These are phyloP conservation scores for Chimonanthus praecox DNA, from an alignment of 164 flowering plant genomes.

Conservation along the genomic window DNA sequence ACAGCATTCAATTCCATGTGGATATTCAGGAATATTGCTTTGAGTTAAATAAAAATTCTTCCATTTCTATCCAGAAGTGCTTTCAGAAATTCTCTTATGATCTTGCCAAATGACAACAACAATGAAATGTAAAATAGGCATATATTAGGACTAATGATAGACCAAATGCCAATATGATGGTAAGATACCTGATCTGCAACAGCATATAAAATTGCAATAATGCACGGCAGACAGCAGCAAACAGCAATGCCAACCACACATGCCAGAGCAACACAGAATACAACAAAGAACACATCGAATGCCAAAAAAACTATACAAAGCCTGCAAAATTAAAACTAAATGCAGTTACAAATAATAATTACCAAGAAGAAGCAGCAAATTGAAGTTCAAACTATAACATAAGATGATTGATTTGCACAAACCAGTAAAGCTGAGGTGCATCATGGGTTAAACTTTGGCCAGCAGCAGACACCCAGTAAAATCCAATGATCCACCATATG, in stretches of 20 bases:
- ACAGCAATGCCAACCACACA: constrained; percentile 82
- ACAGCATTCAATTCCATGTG: not conserved
- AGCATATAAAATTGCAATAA: constrained; percentile 70
- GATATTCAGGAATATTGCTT: too few species aligned
- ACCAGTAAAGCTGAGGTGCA: constrained; percentile 87
- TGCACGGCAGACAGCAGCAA: constrained; percentile 88
- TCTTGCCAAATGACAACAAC: not conserved
- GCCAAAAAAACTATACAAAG: constrained; percentile 67
- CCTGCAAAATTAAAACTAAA: constrained; percentile 42
- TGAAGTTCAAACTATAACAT: constrained; percentile 6
- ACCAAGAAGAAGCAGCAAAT: not conserved
- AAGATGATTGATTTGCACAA: not conserved
- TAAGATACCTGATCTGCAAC: constrained; percentile 62
- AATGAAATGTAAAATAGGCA: too few species aligned
- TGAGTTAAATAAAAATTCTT: not conserved
- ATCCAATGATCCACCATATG: constrained; percentile 88
- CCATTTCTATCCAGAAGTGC: not conserved
- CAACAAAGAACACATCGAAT: constrained; percentile 72
- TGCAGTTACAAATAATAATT: not conserved
- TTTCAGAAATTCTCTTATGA: not conserved
- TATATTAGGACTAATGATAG: not conserved
- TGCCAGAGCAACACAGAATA: constrained; percentile 70
- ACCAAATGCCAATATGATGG: not conserved
- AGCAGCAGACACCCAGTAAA: constrained; percentile 79
- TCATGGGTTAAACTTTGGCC: constrained; percentile 43